Base-by-base conservation (phyloP, 163 green algal genomes). In the Scenedesmus sp. region DNA sequence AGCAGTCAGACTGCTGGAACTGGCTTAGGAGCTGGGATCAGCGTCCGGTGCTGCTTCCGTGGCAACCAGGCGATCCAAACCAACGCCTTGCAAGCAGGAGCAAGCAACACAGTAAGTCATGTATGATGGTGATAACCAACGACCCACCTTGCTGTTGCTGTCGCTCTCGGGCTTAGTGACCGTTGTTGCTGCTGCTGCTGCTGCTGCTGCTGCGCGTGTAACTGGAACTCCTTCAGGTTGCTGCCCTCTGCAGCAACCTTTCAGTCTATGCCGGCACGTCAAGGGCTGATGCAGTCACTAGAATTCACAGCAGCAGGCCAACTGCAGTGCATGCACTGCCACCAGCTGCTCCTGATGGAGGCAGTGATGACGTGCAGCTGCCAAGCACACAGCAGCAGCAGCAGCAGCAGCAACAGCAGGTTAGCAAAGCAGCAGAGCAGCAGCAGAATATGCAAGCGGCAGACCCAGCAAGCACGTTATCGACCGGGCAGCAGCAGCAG, bases 321-420 rank as follows among this genome's bases (percentile, higher is more conserved):
- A 13, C 7, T 79, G 70, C 70, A 79, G 3, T 79, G 70, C 70
- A 79, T 79, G 70, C 70, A 79, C 20, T 79, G 70, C 70, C 70
- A 52, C 23, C 23, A 26, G 77, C 46, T 62, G 9, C 13, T 60
- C 59, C 1, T 4, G 34, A 4, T 84, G 76, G 7, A 20, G n/a
- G 26, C 76, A 84, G 1, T 57, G 77, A 62, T 62, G 2, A 15
- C 16, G 46, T 10, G 77, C 70, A 79, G 70, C 12, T 79, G 70
- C 70, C 70, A 46, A 52, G 70, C 12, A 23, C 70, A 90, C 64
- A 83, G 85, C 64, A 67, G 64, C 85, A 82, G 74, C 74, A 82
- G 74, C 0, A 59, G 84, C 57, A 34, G 66, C 67, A 84, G 55
- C 66, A 84, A 20, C 59, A 34, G 56, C 52, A 55, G 86, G 16